Base-by-base conservation (phyloP, 148 eudicot genomes). In the Cornus controversa region DNA sequence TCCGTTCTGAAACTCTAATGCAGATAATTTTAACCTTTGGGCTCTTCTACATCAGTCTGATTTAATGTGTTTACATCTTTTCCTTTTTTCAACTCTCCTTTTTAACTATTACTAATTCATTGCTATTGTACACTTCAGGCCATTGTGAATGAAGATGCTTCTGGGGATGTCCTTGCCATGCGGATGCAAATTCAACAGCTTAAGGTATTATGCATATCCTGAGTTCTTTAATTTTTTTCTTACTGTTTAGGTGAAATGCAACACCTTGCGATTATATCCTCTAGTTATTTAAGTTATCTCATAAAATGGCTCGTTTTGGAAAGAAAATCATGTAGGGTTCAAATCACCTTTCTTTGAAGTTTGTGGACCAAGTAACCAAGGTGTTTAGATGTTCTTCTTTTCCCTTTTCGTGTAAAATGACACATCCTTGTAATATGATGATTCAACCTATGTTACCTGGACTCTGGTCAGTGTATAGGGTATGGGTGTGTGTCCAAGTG, bases 131-230 rank as follows among this genome's bases (percentile, higher is more conserved):
- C 60, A 77, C 26, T 47, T 71, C 83, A 96, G 99, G 99, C 99
- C 79, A 89, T 92, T 78, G 89, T 96, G 69, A 96, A 96, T 78
- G 99, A 96, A 88, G 99, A 96, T 87, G 98, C 99, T 83, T 96
- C 99, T 69, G 99, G 99, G 68, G 99, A 96, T 81, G 98, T 96
- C 65, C 87, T 96, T 83, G 98, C 97, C 67, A 89, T 96, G 97
- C 85, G 97, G 81, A 74, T 92, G 84, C 98, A 96, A 82, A 96
- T 91, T 84, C 97, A 96, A 85, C 91, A 93, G 71, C 90, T 96
- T 29, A 96, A 96, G 99, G 99, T 96, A 85, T 47, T 73, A 62
- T 9, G 27, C 60, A 72, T 6, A 26, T 20, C 11, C 69, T 79
- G 42, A 53, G 23, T 66, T 36, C 37, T 27, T 31, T 1, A 22